Percentiles rank a stretch among this genome's conserved stretches.
phyloP scores from a whole-genome alignment of 768 basidiomycete genomes.

The Suillus americanus region DNA sequence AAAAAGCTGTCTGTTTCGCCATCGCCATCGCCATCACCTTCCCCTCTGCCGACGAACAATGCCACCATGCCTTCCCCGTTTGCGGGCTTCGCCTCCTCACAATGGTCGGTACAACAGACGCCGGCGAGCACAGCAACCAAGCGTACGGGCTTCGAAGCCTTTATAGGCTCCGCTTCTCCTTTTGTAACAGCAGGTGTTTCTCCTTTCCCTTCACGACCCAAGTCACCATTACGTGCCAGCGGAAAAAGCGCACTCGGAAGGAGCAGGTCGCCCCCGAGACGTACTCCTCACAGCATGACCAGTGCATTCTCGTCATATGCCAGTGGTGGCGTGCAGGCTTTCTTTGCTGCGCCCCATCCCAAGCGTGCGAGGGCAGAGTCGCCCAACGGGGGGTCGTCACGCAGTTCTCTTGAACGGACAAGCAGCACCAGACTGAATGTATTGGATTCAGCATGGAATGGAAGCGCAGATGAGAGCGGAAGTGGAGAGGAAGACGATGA shows the following conservation, averaged over 20 bases:
- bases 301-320: conserved; percentile 67
- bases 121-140: conserved; percentile 42
- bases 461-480: conserved; percentile 37
- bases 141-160: conserved; percentile 58
- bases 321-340: conserved; percentile 45
- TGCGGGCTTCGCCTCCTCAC: conserved; percentile 18
- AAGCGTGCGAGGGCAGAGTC: conserved; percentile 58
- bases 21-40: conserved; percentile 16
- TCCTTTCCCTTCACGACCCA: conserved; percentile 39
- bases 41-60: conserved; percentile 22
- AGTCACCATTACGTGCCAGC: conserved; percentile 45
- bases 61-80: conserved; percentile 22
- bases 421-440: conserved; percentile 22
- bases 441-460: conserved; percentile 38
- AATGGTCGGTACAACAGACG: conserved; percentile 15
- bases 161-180: conserved; percentile 50
- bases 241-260: conserved; percentile 30
- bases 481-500: conserved; percentile 43
- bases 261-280: conserved; percentile 59
- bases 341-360: conserved; percentile 41
- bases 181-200: conserved; percentile 38
- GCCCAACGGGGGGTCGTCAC: conserved; percentile 41
- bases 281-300: conserved; percentile 38
- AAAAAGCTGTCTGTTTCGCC: conserved; percentile 29
- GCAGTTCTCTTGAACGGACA: conserved; percentile 45